Base-by-base conservation (phyloP, 495 filamentous ascomycete genomes). In the Neurospora discreta region DNA sequence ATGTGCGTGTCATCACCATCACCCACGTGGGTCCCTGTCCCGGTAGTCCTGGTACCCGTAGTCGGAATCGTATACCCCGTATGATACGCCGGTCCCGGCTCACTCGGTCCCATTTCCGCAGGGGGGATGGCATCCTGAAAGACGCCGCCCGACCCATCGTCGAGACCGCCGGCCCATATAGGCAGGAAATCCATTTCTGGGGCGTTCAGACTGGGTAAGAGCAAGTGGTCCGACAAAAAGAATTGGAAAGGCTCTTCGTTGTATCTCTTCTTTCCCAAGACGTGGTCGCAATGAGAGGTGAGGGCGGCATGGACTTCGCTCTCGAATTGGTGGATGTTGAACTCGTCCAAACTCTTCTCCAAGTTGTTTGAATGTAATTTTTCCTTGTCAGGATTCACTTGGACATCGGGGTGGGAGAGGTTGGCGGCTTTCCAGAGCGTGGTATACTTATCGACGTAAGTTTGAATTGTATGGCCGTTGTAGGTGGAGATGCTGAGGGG, bases 91-190 rank as follows among this genome's bases (percentile, higher is more conserved):
- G 84, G 84, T 0, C 84, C 84, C 1, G 84, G 84, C 5, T 82
- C 84, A 13, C 74, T 79, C 0, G 84, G 82, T 0, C 83, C 84
- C 71, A 81, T 74, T 11, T 81, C 79, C 0, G 84, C 76, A 6
- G 79, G 76, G 0, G 84, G 83, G 5, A 85, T 74, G 2, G 70
- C 69, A 0, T 75, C 44, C 43, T 84, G 79, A 46, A 81, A 85
- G n/a, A 85, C 82, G 23, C 80, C 82, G 30, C 83, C 84, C 4
- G 81, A 80, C 5, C 79, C 84, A 52, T 85, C 84, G 38, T 85
- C 80, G 13, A 82, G 73, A 13, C 84, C 84, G n/a, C 78, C 82
- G 18, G 82, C 84, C 83, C 83, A 85, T 3, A 84, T 79, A 3
- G 84, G 84, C 7, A 85, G 77, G 69, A 79, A 85, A 15, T 79